Percentiles rank a stretch among this genome's conserved stretches.
Conservation (phyloP, 257 asterid species). For the Solanum virginianum region DNA sequence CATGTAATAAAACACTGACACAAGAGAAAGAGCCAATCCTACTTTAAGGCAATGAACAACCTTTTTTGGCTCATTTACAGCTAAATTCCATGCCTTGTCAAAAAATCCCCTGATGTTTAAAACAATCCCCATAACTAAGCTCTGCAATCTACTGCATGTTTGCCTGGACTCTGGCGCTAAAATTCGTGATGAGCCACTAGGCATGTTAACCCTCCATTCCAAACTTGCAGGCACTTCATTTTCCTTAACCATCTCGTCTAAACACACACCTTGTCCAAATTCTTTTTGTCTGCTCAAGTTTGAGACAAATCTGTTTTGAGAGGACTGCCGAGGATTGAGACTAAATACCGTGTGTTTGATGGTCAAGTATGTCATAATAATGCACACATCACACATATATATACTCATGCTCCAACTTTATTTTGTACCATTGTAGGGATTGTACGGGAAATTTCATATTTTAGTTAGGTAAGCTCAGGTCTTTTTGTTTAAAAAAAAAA, state of each 20-base stretch:
- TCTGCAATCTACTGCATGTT: background rate
- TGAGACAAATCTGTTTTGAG: background rate
- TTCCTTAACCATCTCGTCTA: conserved; percentile 5
- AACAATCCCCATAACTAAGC: conserved; percentile 6
- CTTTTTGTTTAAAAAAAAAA: background rate
- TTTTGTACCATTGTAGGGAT: background rate
- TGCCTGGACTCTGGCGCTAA: conserved; percentile 18
- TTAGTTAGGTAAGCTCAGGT: conserved; percentile 32
- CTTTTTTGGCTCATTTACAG: conserved; percentile 52
- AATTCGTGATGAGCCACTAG: conserved; percentile 31
- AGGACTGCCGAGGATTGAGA: background rate
- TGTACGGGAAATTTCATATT: conserved; percentile 13
- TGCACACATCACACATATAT: background rate
- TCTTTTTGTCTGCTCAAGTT: background rate
- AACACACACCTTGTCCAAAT: background rate
- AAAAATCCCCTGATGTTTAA: conserved; percentile 25
- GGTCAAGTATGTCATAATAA: conserved; percentile 7
- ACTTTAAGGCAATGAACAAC: conserved; percentile 61
- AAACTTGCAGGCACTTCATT: conserved; percentile 11
- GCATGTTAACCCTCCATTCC: conserved; percentile 58
- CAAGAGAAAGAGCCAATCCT: conserved; percentile 59
- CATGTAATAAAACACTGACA: conserved; percentile 73
- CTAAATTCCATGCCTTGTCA: conserved; percentile 50
- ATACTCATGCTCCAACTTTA: background rate
- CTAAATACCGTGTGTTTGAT: background rate